These are phyloP conservation scores for Zoysia matrella DNA, from an alignment of 202 grass and related monocot species.

Conservation along the genomic window DNA sequence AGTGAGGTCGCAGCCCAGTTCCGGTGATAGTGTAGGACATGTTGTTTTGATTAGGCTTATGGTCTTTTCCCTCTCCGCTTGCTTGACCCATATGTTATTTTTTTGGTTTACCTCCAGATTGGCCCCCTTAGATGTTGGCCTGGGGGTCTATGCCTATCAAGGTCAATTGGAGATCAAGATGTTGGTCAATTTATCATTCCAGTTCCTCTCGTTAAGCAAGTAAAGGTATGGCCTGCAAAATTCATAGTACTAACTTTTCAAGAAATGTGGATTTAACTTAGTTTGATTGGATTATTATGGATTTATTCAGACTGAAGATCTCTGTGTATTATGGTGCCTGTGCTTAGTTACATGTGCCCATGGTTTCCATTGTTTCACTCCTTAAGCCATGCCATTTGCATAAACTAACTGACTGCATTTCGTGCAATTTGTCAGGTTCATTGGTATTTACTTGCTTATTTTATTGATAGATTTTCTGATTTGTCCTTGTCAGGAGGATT, in stretches of 20 bases:
- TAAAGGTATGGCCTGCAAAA: constrained; percentile 48
- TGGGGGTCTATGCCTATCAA: no score
- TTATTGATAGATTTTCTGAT: neutral
- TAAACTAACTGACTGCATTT: neutral
- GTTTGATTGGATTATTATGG: constrained; percentile 30
- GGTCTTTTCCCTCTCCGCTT: constrained; percentile 13
- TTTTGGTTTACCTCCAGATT: constrained; percentile 2
- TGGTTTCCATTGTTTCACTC: neutral
- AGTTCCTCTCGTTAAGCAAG: no score
- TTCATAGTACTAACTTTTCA: constrained; percentile 18
- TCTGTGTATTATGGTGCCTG: neutral
- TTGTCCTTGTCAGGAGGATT: neutral
- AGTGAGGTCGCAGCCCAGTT: neutral
- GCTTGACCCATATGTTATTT: constrained; percentile 23
- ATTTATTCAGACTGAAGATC: neutral
- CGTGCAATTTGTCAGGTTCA: constrained; percentile 20
- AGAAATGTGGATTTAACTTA: neutral
- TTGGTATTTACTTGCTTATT: constrained; percentile 15
- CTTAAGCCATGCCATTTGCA: neutral
- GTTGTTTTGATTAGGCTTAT: neutral
- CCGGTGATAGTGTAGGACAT: constrained; percentile 21
- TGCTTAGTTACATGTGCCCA: neutral
- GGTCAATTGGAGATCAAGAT: no score
- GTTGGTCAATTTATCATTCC: no score
- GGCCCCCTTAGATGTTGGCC: no score